A percentile compares a stretch with the other conserved stretches of the same genome.
These are phyloP conservation scores for Dothiorella sarmentorum DNA, from an alignment of 2,329 filamentous ascomycete species.

Conservation along the genomic window DNA sequence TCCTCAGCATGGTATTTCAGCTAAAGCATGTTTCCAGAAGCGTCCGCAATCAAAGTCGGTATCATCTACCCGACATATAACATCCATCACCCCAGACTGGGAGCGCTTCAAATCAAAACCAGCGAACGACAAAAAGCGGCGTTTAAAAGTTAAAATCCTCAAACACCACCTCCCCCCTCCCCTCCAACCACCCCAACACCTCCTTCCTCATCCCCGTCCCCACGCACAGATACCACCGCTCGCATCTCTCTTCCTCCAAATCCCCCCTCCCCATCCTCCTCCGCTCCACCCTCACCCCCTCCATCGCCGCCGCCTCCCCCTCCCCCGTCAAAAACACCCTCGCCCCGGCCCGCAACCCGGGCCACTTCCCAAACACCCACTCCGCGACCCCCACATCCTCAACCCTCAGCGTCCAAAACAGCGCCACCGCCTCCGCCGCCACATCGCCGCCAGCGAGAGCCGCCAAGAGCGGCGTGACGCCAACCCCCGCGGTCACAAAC, in stretches of 20 bases:
- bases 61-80: too few species aligned
- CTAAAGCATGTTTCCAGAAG: too few species aligned
- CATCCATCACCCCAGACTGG: too few species aligned
- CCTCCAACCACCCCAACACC: slow-evolving; percentile 49
- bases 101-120: neutral
- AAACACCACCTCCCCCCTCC: slow-evolving; percentile 42
- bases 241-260: slow-evolving; percentile 17
- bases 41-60: too few species aligned
- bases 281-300: slow-evolving; percentile 30
- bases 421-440: slow-evolving; percentile 41
- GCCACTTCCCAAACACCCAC: slow-evolving; percentile 55
- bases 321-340: slow-evolving; percentile 63
- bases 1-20: too few species aligned
- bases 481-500: slow-evolving; percentile 76
- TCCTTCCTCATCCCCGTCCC: slow-evolving; percentile 48
- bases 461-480: slow-evolving; percentile 76
- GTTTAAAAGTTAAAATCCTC: slow-evolving; percentile 51
- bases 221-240: slow-evolving; percentile 60
- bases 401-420: slow-evolving; percentile 66
- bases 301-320: slow-evolving; percentile 34
- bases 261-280: slow-evolving; percentile 50
- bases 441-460: slow-evolving; percentile 58
- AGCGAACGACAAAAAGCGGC: too few species aligned
- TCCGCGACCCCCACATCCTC: slow-evolving; percentile 62
- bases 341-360: slow-evolving; percentile 51